Conservation (phyloP, 2,329 filamentous ascomycete species). For the Cadophora luteo-olivacea region DNA sequence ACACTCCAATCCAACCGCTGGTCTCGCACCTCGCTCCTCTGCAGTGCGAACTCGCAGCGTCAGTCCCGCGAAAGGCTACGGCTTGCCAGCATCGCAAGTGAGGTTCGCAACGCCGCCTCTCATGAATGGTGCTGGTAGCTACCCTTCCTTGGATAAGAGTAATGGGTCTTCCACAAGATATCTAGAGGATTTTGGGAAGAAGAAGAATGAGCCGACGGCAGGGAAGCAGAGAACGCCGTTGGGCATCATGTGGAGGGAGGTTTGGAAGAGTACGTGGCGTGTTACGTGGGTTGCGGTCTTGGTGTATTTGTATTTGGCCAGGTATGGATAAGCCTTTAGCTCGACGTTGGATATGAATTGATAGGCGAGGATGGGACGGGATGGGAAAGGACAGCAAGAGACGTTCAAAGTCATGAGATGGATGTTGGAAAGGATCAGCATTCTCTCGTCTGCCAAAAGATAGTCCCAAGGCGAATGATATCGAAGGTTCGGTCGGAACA, state of each 20-base stretch:
- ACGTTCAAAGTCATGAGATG: no score
- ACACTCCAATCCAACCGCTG: conserved; percentile 32
- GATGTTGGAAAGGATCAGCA: no score
- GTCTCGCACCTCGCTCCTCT: conserved; percentile 39
- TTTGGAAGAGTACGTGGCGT: conserved; percentile 65
- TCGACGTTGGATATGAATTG: not conserved
- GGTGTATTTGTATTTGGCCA: conserved; percentile 22
- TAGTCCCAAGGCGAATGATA: not conserved
- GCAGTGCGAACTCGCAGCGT: conserved; percentile 40
- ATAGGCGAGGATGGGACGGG: not conserved
- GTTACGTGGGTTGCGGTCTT: conserved; percentile 64
- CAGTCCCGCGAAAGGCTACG: conserved; percentile 42
- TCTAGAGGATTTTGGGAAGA: conserved; percentile 24
- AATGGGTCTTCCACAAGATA: conserved; percentile 15
- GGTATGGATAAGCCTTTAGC: conserved; percentile 22
- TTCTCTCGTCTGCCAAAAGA: not conserved
- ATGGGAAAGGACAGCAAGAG: no score
- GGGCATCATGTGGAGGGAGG: conserved; percentile 61
- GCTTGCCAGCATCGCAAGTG: conserved; percentile 36
- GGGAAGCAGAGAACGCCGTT: conserved; percentile 44
- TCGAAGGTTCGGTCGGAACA: not conserved
- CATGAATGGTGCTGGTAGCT: conserved; percentile 27
- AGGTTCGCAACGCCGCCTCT: conserved; percentile 34
- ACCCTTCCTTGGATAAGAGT: not conserved
- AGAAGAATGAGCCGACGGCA: not conserved